Base-by-base conservation (phyloP, 176 grass and related monocot genomes). In the Juncus effusus region DNA sequence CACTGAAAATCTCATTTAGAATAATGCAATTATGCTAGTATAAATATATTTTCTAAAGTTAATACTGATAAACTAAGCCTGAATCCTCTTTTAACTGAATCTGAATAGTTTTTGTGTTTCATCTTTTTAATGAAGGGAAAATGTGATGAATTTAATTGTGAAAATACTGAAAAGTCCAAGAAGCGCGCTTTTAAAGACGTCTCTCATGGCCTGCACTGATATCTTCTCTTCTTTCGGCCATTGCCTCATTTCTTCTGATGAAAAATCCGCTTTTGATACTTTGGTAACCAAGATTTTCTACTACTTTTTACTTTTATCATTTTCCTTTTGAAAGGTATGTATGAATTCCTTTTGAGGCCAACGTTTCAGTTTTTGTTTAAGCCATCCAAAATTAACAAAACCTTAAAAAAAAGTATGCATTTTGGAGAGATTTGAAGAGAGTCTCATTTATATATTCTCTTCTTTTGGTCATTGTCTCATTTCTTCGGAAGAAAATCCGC, bases 141-240 rank as follows among this genome's bases (percentile, higher is more conserved):
- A 93, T 64, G 85, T 87, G 56, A 65, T 84, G 40, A 52, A 80
- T 47, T 78, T 85, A 13, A 60, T 93, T 2, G 85, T 85, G 61
- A 99, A 87, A 78, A 79, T 88, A 74, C 89, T 99, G 89, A 99
- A 94, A 74, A 99, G 7, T 76, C 95, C 95, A 35, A 90, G 95
- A 16, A 99, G 95, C 76, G 86, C 95, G 59, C 80, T 99, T 65
- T 76, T 82, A 6, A 99, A 94, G 78, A 94, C 95, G 56, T 84
- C 89, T 50, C 77, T 99, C 49, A 94, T 99, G 89, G 83, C 95
- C 8, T 93, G 85, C 63, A 45, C 80, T 0, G 89, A 94, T 77
- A 76, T 99, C 9, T 99, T 99, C 65, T 51, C 39, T 61, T 72
- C 57, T 58, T 84, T 85, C 65, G 81, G 81, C 40, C 64, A 78